Base-by-base conservation (phyloP, 768 basidiomycete genomes). In the Leucocoprinus leucothites region DNA sequence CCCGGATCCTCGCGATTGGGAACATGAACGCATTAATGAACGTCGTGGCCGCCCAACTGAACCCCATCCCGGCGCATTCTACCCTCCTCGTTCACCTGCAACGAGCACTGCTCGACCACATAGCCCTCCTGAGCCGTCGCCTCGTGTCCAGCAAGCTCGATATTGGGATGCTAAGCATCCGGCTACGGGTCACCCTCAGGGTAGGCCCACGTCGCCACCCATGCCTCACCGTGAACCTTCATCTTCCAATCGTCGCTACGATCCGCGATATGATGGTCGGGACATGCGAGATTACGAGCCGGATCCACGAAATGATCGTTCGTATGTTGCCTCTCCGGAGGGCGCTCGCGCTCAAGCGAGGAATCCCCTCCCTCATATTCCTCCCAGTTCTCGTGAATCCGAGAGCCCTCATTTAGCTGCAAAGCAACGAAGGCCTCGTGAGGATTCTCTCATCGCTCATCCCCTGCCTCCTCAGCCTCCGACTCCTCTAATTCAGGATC, bases 91-190 rank as follows among this genome's bases (percentile, higher is more conserved):
- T 35, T 77, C 79, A 2, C 79, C 72, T 34, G 38, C 48, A 16
- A 56, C 54, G 8, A 63, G 66, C 9, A 66, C 64, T 19, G 69
- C 72, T 56, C 69, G 72, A 11, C 64, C 67, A 0, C 72, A 73
- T 24, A 85, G 81, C 55, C 84, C 86, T 25, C 76, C 81, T 49
- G 80, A 84, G 43, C 76, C 79, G 0, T 88, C 87, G 1, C 86
- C 87, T 2, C 79, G 85, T 19, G 76, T 77, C 1, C 80, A 79
- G 28, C 62, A 71, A 3, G 67, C 74, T 14, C 64, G 77, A 6
- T 82, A 83, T 62, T 88, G 86, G 86, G 87, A 88, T 14, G 68
- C 78, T 28, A 85, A 84, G 64, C 45, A 44, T 22, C 82, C 80
- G 2, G 66, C 74, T 1, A 65, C 73, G 1, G 69, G 70, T 50